Evolutionary conservation across 106 monocot species (phyloP), one percentile per base, ranked within the genome.

Genomic region (Hemerocallis citrina): DNA sequence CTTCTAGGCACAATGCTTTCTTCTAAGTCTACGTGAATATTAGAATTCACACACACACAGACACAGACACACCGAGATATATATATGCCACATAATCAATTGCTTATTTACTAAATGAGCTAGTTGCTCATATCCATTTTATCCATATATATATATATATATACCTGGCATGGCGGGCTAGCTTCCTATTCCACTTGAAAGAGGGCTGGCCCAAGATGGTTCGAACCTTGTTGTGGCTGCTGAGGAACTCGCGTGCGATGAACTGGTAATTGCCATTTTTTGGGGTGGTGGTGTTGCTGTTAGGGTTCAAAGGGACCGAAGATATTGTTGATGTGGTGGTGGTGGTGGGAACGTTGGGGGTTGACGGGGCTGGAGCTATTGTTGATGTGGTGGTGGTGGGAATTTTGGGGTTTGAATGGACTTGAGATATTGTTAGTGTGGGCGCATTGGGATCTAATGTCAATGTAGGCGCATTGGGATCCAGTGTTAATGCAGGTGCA

Each of bases 221-320:
- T 19, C 79, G 78, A 11, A 73, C 58, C 1, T 17, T 6, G 58
- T 79, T 79, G 63, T 79, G 78, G 13, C 52, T 46, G 0, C 27
- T 1, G 10, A 81, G 36, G 68, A 81, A 81, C 43, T 67, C 67
- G 7, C 52, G 54, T 0, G 67, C 46, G 47, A 49, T 65, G 6
- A 0, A 0, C 3, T 22, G 55, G 39, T 47, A 24, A 25, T 15
- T 27, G 2, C 30, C 23, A 4, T 42, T 36, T 34, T 40, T 35
- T 19, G 20, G 19, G 17, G 39, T 23, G 63, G 28, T 20, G 57
- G 61, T 47, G 24, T 13, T 11, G 36, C 17, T 37, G 35, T 0
- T 6, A 14, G 34, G 60, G 71, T 1, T 22, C 3, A 1, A 2
- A 15, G 30, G 43, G 61, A 7, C 1, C 12, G 15, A 3, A 14